Conservation (phyloP, 257 asterid genomes). For the Asclepias syriaca region DNA sequence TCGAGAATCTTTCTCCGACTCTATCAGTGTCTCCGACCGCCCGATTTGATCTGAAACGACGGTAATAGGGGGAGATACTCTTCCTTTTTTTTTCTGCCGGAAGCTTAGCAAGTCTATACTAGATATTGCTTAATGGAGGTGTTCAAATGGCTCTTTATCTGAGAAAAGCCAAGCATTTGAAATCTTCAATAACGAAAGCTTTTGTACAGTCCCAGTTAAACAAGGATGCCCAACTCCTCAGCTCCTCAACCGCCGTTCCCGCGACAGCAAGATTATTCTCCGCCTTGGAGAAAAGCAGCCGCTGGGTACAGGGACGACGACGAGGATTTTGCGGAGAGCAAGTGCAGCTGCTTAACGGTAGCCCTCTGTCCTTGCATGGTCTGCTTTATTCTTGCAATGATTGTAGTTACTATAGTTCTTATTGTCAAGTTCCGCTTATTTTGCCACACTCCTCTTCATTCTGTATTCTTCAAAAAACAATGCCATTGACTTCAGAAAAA, state of each 20-base stretch:
- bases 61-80: background rate
- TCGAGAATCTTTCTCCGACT: background rate
- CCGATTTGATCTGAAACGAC: background rate
- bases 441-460: slow-evolving; percentile 80
- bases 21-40: background rate
- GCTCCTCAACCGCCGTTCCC: slow-evolving; percentile 24
- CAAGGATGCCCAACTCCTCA: slow-evolving; percentile 41
- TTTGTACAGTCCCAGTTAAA: slow-evolving; percentile 11
- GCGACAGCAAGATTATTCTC: slow-evolving; percentile 14
- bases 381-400: slow-evolving; percentile 47
- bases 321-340: slow-evolving; percentile 45
- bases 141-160: slow-evolving; percentile 10
- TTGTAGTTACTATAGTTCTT: slow-evolving; percentile 43
- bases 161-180: slow-evolving; percentile 7
- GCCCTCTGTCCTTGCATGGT: slow-evolving; percentile 76
- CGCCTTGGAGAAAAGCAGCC: slow-evolving; percentile 24
- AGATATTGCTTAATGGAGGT: slow-evolving; percentile 6
- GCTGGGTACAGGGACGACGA: slow-evolving; percentile 31
- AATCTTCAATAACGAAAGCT: background rate
- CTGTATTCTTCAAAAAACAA: slow-evolving; percentile 51
- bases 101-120: background rate
- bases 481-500: slow-evolving; percentile 32
- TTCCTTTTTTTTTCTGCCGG: background rate
- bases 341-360: slow-evolving; percentile 40
- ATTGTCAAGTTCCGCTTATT: slow-evolving; percentile 60